Evolutionary conservation across 1,284 basidiomycete species (phyloP).

Genomic region (Sphaerobolus stellatus): DNA sequence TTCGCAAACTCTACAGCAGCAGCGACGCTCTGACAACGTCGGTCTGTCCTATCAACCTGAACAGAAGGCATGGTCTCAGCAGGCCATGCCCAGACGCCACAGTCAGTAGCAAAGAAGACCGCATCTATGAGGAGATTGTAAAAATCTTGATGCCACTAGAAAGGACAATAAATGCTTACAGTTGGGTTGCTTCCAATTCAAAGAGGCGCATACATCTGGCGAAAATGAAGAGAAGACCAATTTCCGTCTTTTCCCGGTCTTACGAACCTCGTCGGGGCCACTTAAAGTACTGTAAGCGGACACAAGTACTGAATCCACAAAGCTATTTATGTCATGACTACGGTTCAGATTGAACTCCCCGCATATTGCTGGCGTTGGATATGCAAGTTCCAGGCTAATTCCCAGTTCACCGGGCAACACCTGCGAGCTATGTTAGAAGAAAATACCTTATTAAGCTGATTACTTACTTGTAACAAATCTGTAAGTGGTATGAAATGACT

Average conservation of each 20-base stretch:
- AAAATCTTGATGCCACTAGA: constrained; percentile 18
- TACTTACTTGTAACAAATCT: constrained; percentile 66
- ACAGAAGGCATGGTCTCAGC: background rate
- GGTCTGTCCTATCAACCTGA: constrained; percentile 37
- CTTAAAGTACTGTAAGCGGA: constrained; percentile 35
- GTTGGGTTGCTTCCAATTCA: constrained; percentile 99
- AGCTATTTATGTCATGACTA: constrained; percentile 67
- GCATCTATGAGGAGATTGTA: constrained; percentile 61
- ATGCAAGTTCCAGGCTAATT: constrained; percentile 79
- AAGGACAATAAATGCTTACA: constrained; percentile 51
- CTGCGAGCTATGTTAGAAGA: constrained; percentile 38
- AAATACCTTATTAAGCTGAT: constrained; percentile 2
- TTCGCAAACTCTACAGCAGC: constrained; percentile 95
- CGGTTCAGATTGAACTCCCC: constrained; percentile 44
- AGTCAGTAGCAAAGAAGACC: constrained; percentile 91
- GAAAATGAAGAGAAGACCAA: constrained; percentile 88
- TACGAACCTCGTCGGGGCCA: constrained; percentile 31
- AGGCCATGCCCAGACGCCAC: constrained; percentile 48
- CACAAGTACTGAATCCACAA: constrained; percentile 71
- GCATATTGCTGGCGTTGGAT: constrained; percentile 49
- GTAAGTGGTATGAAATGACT: constrained; percentile 69
- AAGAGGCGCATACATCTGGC: constrained; percentile 80
- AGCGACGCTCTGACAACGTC: constrained; percentile 65
- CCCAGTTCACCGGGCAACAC: constrained; percentile 71
- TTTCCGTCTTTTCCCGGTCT: constrained; percentile 45